These are phyloP conservation scores for Vinca major DNA, from an alignment of 305 asterid genomes.

Conservation along the genomic window DNA sequence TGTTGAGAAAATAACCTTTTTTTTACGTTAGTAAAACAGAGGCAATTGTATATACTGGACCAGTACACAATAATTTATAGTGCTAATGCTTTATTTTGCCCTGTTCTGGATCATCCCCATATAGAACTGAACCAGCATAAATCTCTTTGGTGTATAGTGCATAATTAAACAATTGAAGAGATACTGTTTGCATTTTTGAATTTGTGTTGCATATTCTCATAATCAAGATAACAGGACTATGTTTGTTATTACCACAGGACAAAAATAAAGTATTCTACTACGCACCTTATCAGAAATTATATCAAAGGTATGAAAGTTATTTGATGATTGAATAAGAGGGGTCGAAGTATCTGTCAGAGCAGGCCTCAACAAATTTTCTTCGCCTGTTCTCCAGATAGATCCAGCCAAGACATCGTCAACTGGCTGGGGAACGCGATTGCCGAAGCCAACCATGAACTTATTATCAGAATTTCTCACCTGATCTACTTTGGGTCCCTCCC, in stretches of 20 bases:
- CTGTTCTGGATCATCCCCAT: neutral
- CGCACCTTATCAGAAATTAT: slow-evolving; percentile 58
- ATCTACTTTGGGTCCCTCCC: slow-evolving; percentile 36
- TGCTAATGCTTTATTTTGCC: neutral
- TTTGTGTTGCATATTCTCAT: no score
- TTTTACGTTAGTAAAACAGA: neutral
- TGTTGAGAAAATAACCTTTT: neutral
- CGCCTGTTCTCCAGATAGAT: slow-evolving; percentile 48
- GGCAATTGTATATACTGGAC: neutral
- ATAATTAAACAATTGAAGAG: no score
- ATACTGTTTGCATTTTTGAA: no score
- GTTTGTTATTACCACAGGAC: neutral
- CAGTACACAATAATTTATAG: neutral
- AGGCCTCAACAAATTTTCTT: slow-evolving; percentile 36
- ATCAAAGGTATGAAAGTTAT: slow-evolving; percentile 39
- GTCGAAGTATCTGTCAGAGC: slow-evolving; percentile 33
- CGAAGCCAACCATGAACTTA: slow-evolving; percentile 40
- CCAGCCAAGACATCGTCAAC: slow-evolving; percentile 35
- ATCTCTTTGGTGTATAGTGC: neutral
- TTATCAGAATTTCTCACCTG: slow-evolving; percentile 38
- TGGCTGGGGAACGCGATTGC: slow-evolving; percentile 29
- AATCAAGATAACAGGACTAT: neutral
- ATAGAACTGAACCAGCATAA: neutral
- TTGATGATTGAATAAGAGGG: slow-evolving; percentile 39
- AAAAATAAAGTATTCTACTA: slow-evolving; percentile 9